Evolutionary conservation across 2,329 filamentous ascomycete genomes (phyloP), one percentile per base, ranked within the genome.

Genomic region (Pseudonectria buxi): DNA sequence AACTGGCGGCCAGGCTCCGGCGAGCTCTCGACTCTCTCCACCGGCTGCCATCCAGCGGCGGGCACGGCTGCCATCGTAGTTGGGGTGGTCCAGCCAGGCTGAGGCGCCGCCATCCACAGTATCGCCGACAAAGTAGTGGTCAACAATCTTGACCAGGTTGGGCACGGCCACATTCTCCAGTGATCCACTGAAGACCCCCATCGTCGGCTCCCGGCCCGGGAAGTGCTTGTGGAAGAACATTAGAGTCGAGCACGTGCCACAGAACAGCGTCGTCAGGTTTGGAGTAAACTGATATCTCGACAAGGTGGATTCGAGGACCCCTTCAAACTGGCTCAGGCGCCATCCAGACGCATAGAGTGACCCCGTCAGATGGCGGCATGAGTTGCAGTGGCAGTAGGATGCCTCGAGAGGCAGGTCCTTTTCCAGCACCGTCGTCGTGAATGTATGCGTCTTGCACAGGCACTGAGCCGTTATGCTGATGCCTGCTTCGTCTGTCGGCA

Each of bases 81-180:
- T 64, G 0, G 52, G 34, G 6, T 55, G 44, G 15, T 55, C 56
- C 4, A 74, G 46, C 69, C 69, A 76, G 2, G 60, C 47, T 3
- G 62, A 62, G 2, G 70, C 61, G 0, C 74, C 73, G 3, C 72
- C 73, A 45, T 78, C 73, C 2, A 59, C 18, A 1, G 73, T 76
- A 36, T 76, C 71, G 1, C 53, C 61, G 1, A 74, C 55, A 37
- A 64, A 72, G 3, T 68, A 62, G 36, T 72, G 65, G 2, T 58
- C 39, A 1, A 32, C 42, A 26, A 61, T 54, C 10, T 44, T 43
- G 15, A 69, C 33, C 7, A 71, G 28, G 6, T 49, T 44, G 1
- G 33, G 28, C 3, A 36, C 18, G 0, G 47, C 41, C 1, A 53
- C 33, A 28, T 67, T 64, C 0, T 36, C 33, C 24, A 71, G 43